A percentile compares a stretch with the other conserved stretches of the same genome.
These are phyloP conservation scores for Massarina eburnea DNA, from an alignment of 2,329 filamentous ascomycete species.

Conservation along the genomic window DNA sequence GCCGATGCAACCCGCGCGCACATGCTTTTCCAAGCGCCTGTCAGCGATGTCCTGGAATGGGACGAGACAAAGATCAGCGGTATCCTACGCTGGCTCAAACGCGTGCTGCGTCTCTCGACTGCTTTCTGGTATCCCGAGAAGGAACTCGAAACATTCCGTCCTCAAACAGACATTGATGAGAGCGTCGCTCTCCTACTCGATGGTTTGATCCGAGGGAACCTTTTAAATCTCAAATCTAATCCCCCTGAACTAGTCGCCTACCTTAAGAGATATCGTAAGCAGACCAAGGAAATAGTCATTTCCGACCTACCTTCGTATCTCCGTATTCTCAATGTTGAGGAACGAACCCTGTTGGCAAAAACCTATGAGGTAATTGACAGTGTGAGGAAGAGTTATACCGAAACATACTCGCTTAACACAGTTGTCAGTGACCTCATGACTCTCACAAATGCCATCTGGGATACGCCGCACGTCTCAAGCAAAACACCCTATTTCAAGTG, in stretches of 20 bases:
- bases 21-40: slow-evolving; percentile 85
- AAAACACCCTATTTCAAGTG: slow-evolving; percentile 50
- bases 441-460: slow-evolving; percentile 65
- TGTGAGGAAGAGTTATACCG: slow-evolving; percentile 68
- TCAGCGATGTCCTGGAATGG: slow-evolving; percentile 84
- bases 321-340: slow-evolving; percentile 21
- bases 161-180: slow-evolving; percentile 26
- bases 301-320: background rate
- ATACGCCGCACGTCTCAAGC: slow-evolving; percentile 32
- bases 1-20: slow-evolving; percentile 84
- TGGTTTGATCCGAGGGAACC: slow-evolving; percentile 3
- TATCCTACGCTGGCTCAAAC: slow-evolving; percentile 76
- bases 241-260: background rate
- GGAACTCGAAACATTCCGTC: slow-evolving; percentile 20
- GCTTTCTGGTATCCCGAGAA: slow-evolving; percentile 24
- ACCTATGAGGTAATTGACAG: slow-evolving; percentile 68
- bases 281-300: background rate
- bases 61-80: slow-evolving; percentile 81
- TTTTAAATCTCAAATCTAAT: background rate
- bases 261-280: background rate
- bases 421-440: slow-evolving; percentile 80
- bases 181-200: slow-evolving; percentile 24
- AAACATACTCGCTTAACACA: slow-evolving; percentile 78
- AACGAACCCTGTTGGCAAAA: slow-evolving; percentile 60
- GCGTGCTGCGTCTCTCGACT: slow-evolving; percentile 60